phyloP scores from a whole-genome alignment of 2,329 filamentous ascomycete species.

The Ophiostoma montium region DNA sequence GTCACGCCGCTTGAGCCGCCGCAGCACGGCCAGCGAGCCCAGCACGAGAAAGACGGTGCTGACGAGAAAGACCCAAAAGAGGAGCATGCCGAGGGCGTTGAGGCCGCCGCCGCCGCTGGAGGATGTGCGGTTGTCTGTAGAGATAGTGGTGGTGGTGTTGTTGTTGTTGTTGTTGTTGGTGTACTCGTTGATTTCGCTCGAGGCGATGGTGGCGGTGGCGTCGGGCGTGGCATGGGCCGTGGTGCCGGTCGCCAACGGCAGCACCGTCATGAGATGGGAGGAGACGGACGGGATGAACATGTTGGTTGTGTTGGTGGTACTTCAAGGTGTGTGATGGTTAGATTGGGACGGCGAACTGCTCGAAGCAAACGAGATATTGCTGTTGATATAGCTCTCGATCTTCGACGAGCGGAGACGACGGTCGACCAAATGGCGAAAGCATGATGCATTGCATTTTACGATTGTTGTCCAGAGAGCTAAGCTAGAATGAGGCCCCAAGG shows the following conservation, averaged over 20 bases:
- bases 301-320: neutral
- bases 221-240: neutral
- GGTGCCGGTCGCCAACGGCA: neutral
- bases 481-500: neutral
- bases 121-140: neutral
- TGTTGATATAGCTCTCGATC: too few relatives aligned
- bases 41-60: conserved; percentile 6
- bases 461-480: neutral
- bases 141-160: neutral
- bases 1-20: conserved; percentile 8
- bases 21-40: conserved; percentile 5
- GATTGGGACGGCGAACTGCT: too few relatives aligned
- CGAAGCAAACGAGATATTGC: too few relatives aligned
- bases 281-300: neutral
- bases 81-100: conserved; percentile 10
- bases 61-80: conserved; percentile 13
- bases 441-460: too few relatives aligned
- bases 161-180: neutral
- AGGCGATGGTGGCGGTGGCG: neutral
- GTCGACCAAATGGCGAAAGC: too few relatives aligned
- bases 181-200: neutral
- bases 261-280: too few relatives aligned
- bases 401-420: too few relatives aligned
- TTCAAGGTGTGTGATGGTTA: too few relatives aligned
- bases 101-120: conserved; percentile 1